Percentiles rank a stretch among this genome's conserved stretches.
phyloP scores from a whole-genome alignment of 768 basidiomycete genomes.

The Ramaria rubella region DNA sequence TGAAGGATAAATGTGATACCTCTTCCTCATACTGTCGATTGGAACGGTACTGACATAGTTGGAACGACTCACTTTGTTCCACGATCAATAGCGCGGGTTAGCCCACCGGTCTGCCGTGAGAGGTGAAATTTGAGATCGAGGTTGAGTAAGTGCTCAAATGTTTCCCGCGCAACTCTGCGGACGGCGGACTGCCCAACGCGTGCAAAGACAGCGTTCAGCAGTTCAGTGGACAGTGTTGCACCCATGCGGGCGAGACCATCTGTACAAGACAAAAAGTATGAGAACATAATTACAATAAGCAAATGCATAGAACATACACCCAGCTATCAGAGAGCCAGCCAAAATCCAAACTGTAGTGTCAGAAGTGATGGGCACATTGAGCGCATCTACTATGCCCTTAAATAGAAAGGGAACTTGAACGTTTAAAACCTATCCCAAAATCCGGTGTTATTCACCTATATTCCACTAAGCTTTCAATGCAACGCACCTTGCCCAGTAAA shows the following conservation, averaged over 20 bases:
- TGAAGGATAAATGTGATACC: constrained; percentile 95
- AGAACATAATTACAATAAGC: neutral
- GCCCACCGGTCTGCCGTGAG: constrained; percentile 87
- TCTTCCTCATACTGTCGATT: constrained; percentile 36
- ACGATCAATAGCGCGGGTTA: constrained; percentile 93
- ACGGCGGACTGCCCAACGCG: constrained; percentile 93
- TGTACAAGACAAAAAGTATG: constrained; percentile 26
- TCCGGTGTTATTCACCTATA: neutral
- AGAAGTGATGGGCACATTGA: constrained; percentile 76
- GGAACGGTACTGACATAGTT: neutral
- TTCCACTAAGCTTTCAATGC: too few species aligned
- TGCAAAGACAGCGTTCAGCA: constrained; percentile 94
- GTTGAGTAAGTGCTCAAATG: constrained; percentile 88
- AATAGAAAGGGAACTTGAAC: constrained; percentile 98
- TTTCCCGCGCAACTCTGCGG: constrained; percentile 90
- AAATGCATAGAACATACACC: constrained; percentile 55
- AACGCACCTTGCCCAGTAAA: constrained; percentile 74
- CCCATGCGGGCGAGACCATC: constrained; percentile 89
- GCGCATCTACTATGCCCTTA: constrained; percentile 82
- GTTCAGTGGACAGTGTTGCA: constrained; percentile 83
- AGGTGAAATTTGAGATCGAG: constrained; percentile 92
- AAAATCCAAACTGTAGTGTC: constrained; percentile 82
- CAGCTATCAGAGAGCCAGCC: constrained; percentile 83
- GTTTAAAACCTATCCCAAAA: constrained; percentile 62
- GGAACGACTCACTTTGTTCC: constrained; percentile 76